A percentile compares a stretch with the other conserved stretches of the same genome.
These are phyloP conservation scores for Leccinum boreale DNA, from an alignment of 768 basidiomycete genomes.

Conservation along the genomic window DNA sequence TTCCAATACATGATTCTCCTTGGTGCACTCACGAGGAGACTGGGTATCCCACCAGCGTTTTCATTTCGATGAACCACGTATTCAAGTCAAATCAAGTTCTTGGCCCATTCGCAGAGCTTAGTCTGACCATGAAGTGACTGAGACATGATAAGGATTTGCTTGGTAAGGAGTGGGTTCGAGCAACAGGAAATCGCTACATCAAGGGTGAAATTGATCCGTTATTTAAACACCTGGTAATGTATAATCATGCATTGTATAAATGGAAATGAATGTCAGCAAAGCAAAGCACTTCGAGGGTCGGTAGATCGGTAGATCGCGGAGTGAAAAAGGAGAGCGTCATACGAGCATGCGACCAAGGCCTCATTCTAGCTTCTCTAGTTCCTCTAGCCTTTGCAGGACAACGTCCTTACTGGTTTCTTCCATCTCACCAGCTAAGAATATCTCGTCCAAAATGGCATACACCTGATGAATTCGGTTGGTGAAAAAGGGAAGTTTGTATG, in stretches of 20 bases:
- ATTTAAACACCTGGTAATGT: neutral
- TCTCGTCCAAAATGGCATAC: slow-evolving; percentile 97
- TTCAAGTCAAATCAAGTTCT: neutral
- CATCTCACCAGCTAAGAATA: slow-evolving; percentile 96
- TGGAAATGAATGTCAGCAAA: slow-evolving; percentile 9
- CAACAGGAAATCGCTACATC: neutral
- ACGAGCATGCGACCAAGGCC: slow-evolving; percentile 2
- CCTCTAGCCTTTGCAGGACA: slow-evolving; percentile 84
- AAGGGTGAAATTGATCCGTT: neutral
- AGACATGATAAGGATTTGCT: neutral
- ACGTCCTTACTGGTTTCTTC: slow-evolving; percentile 99
- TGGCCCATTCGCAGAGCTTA: neutral
- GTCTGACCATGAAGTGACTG: neutral
- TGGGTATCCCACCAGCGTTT: neutral
- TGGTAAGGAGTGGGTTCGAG: neutral
- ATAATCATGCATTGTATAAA: neutral
- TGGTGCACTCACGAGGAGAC: slow-evolving; percentile 3
- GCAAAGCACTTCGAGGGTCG: slow-evolving; percentile 4
- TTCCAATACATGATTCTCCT: neutral
- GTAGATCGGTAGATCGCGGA: slow-evolving; percentile 6
- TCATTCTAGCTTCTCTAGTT: slow-evolving; percentile 90
- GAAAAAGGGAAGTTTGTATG: slow-evolving; percentile 1
- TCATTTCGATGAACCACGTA: neutral
- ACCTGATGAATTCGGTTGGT: slow-evolving; percentile 49
- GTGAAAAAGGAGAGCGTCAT: slow-evolving; percentile 5